Evolutionary conservation across 192 early-diverging fungal species (phyloP).

Genomic region (Entophlyctis luteolus): DNA sequence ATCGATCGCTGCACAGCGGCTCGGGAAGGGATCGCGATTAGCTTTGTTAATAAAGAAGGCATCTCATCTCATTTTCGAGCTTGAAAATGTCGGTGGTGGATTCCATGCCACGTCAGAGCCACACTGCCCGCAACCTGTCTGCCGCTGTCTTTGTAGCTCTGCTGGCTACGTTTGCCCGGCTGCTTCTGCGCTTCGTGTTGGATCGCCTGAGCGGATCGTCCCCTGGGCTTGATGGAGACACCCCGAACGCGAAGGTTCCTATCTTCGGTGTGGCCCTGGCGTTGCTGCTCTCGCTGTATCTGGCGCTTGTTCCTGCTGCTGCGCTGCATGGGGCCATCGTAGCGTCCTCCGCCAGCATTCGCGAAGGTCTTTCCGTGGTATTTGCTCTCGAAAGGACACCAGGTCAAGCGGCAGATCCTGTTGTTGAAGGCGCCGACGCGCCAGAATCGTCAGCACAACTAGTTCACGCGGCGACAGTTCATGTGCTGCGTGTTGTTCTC

Average conservation of each 20-base stretch:
- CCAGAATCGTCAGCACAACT: background rate
- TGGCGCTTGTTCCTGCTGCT: slow-evolving; percentile 12
- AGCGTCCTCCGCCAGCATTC: background rate
- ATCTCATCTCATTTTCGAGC: background rate
- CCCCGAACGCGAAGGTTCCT: background rate
- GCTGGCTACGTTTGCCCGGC: background rate
- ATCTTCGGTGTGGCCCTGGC: background rate
- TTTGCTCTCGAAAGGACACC: background rate
- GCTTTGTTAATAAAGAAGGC: background rate
- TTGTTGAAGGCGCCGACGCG: background rate
- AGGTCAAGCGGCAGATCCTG: background rate
- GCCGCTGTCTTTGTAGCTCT: background rate
- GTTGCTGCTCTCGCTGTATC: slow-evolving; percentile 1
- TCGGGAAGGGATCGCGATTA: slow-evolving; percentile 1
- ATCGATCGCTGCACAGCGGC: slow-evolving; percentile 23
- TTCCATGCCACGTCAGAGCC: background rate
- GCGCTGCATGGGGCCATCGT: background rate
- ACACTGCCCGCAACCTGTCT: background rate
- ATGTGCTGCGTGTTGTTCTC: background rate
- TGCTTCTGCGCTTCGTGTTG: background rate
- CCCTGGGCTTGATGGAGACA: background rate
- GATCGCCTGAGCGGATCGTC: background rate
- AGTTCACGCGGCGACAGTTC: background rate
- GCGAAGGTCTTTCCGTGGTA: background rate
- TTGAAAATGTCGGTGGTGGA: background rate